Evolutionary conservation across 805 yeast genomes (phyloP), one percentile per base, ranked within the genome.

Genomic region (Metschnikowia hibisci): DNA sequence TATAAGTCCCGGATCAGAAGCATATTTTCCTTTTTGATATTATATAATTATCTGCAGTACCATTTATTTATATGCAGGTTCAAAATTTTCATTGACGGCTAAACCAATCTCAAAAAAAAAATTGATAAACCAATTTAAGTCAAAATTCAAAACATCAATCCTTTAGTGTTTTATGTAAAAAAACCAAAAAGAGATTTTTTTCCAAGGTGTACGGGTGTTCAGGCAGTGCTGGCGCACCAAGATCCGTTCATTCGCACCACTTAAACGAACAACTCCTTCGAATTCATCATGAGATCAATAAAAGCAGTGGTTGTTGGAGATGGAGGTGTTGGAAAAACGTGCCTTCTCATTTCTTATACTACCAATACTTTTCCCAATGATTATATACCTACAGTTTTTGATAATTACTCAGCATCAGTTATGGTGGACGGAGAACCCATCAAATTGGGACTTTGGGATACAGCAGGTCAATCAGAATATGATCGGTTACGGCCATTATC

Each of bases 281-380:
- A n/a, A n/a, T 2, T 6, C n/a, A 22, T 8, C 26, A 85, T 87
- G 95, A 83, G 88, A 73, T 81, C 88, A 50, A 84, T 89, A 57
- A 89, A 89, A 63, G 87, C 96, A 56, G 96, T 89, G 32, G 95
- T 89, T 41, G 90, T 89, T 32, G 96, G 96, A 52, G 96, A 89
- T 60, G 96, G 91, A 66, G 96, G 96, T 43, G 96, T 89, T 34
- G 97, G 97, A 66, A 89, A 88, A 62, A 89, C 96, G 3, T 88
- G 95, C 60, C 72, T 88, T 45, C 76, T 89, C 48, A 88, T 89
- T 50, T 81, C 91, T 18, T 89, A 89, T 67, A 89, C 96, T 23
- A 87, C 96, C 41, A 89, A 88, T 62, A 86, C 95, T 26, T 89
- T 89, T 64, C 96, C 96, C 5, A 87, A 85, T 54, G 96, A 89